A percentile compares a stretch with the other conserved stretches of the same genome.
phyloP scores from a whole-genome alignment of 257 asterid species.

The Solanum sparsipilum region DNA sequence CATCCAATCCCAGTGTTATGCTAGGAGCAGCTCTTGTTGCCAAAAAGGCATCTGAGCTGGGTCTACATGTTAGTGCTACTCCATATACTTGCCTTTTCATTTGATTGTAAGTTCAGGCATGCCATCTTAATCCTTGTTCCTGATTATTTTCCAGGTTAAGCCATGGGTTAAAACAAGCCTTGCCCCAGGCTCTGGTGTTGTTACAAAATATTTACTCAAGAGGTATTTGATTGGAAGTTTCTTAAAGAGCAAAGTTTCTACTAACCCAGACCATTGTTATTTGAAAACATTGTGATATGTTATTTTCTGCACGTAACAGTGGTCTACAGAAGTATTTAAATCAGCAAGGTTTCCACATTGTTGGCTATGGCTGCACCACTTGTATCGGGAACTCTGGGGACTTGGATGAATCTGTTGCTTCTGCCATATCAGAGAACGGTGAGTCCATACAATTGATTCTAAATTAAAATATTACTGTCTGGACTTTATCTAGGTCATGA shows the following conservation, averaged over 20 bases:
- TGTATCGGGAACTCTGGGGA: constrained; percentile 97
- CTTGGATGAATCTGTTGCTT: constrained; percentile 69
- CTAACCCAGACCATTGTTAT: background rate
- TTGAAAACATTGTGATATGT: background rate
- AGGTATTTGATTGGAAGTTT: constrained; percentile 37
- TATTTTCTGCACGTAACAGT: constrained; percentile 32
- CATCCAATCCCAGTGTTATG: constrained; percentile 97
- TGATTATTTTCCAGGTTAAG: constrained; percentile 48
- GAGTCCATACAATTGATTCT: background rate
- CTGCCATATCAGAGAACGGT: constrained; percentile 89
- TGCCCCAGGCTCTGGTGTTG: constrained; percentile 98
- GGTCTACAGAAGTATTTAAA: constrained; percentile 71
- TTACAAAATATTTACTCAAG: constrained; percentile 61
- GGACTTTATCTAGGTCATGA: background rate
- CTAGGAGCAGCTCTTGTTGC: constrained; percentile 97
- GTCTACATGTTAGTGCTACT: constrained; percentile 52
- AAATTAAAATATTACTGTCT: background rate
- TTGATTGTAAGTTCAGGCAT: background rate
- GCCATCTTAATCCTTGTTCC: constrained; percentile 9
- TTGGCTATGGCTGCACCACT: constrained; percentile 92
- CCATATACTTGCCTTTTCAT: background rate
- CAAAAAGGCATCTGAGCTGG: constrained; percentile 79
- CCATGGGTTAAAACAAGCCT: constrained; percentile 99
- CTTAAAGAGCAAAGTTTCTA: background rate
- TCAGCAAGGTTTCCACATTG: constrained; percentile 90